These are phyloP conservation scores for Colletotrichum orbiculare DNA, from an alignment of 2,329 filamentous ascomycete genomes.

Conservation along the genomic window DNA sequence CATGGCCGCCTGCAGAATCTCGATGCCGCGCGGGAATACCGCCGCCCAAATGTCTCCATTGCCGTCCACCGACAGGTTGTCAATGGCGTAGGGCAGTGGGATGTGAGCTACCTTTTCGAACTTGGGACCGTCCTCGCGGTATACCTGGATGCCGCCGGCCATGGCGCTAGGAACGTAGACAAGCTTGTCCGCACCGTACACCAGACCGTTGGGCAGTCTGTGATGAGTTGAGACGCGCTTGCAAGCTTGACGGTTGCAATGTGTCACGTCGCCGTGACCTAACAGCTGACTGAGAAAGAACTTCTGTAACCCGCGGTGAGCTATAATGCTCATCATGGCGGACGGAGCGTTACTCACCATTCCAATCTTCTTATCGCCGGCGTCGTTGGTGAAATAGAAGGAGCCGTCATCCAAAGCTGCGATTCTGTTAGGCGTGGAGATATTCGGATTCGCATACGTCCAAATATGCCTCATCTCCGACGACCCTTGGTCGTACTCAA, in stretches of 20 bases:
- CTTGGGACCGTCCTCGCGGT: slow-evolving; percentile 22
- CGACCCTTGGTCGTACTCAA: slow-evolving; percentile 40
- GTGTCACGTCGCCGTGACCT: slow-evolving; percentile 42
- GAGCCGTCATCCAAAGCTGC: slow-evolving; percentile 37
- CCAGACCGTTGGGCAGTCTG: slow-evolving; percentile 47
- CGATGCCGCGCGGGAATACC: slow-evolving; percentile 38
- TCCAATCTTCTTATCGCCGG: slow-evolving; percentile 38
- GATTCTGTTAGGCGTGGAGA: slow-evolving; percentile 42
- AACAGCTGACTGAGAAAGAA: slow-evolving; percentile 40
- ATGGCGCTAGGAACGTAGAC: slow-evolving; percentile 47
- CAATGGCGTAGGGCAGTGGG: slow-evolving; percentile 39
- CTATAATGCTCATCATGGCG: background rate
- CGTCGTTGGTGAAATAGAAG: slow-evolving; percentile 43
- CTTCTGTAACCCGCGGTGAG: slow-evolving; percentile 22
- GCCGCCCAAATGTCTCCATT: slow-evolving; percentile 42
- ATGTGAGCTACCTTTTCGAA: slow-evolving; percentile 38
- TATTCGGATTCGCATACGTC: slow-evolving; percentile 38
- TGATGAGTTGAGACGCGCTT: slow-evolving; percentile 39
- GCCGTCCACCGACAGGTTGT: slow-evolving; percentile 42
- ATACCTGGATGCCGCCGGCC: slow-evolving; percentile 39
- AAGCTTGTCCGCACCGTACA: slow-evolving; percentile 39
- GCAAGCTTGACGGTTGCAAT: slow-evolving; percentile 42
- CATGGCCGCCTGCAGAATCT: slow-evolving; percentile 32
- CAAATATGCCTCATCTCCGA: slow-evolving; percentile 40
- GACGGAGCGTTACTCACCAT: slow-evolving; percentile 27